Conservation (phyloP, 106 monocot genomes). For the Dactylorhiza incarnata region DNA sequence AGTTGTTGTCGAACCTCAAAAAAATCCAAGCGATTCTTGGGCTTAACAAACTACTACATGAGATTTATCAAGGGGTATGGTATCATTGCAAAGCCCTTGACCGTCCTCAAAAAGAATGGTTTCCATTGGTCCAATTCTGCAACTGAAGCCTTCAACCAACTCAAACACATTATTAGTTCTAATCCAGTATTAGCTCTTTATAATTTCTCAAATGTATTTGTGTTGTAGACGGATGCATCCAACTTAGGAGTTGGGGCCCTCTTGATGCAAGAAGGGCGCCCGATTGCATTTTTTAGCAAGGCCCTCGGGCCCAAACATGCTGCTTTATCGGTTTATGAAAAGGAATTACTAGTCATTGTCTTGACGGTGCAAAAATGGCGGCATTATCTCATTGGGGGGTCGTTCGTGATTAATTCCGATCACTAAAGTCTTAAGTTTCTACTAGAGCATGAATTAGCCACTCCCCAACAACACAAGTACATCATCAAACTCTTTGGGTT, state of each 20-base stretch:
- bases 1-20: neutral
- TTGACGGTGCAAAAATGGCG: conserved; percentile 4
- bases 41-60: neutral
- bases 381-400: neutral
- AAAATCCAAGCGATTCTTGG: neutral
- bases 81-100: neutral
- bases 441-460: neutral
- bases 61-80: neutral
- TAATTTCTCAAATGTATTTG: neutral
- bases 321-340: neutral
- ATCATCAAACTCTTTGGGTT: neutral
- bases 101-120: neutral
- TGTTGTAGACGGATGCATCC: neutral
- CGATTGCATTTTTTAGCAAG: neutral
- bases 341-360: neutral
- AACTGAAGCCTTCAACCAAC: neutral
- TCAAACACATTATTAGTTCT: neutral
- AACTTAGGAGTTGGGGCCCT: neutral
- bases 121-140: neutral
- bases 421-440: conserved; percentile 6
- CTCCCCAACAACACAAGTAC: neutral
- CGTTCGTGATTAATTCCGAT: neutral
- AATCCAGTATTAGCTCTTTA: neutral
- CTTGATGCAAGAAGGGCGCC: neutral
- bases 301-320: no score